A percentile compares a stretch with the other conserved stretches of the same genome.
phyloP scores from a whole-genome alignment of 495 filamentous ascomycete species.

The Penicillium daleae region DNA sequence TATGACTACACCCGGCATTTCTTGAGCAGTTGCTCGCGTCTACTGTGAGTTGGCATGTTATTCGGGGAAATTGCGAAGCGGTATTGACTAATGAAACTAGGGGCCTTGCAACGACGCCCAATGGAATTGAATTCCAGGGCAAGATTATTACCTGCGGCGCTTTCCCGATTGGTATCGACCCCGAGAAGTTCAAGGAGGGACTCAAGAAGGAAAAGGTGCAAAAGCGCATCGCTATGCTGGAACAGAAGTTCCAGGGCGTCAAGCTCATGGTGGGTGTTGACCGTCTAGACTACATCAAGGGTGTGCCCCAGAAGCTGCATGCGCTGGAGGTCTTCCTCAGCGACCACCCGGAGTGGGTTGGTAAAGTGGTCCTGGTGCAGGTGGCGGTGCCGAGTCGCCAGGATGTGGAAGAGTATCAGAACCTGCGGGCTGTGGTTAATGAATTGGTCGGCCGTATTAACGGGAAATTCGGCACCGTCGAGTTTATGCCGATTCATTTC shows the following conservation, averaged over 20 bases:
- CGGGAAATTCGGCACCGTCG: slow-evolving; percentile 90
- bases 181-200: slow-evolving; percentile 89
- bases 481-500: slow-evolving; percentile 98
- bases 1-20: slow-evolving; percentile 97
- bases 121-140: slow-evolving; percentile 84
- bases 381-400: slow-evolving; percentile 92
- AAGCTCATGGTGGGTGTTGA: slow-evolving; percentile 98
- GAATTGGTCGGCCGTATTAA: slow-evolving; percentile 95
- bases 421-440: slow-evolving; percentile 89
- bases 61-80: not conserved
- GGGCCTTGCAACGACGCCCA: slow-evolving; percentile 78
- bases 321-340: slow-evolving; percentile 95
- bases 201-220: slow-evolving; percentile 83
- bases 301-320: slow-evolving; percentile 94
- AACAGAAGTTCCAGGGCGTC: slow-evolving; percentile 91
- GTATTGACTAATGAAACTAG: slow-evolving; percentile 43
- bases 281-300: slow-evolving; percentile 96
- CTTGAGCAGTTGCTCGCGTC: slow-evolving; percentile 85
- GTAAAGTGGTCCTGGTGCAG: slow-evolving; percentile 96
- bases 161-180: slow-evolving; percentile 96
- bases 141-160: slow-evolving; percentile 85
- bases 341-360: slow-evolving; percentile 96
- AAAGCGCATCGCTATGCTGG: slow-evolving; percentile 80
- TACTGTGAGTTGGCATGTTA: slow-evolving; percentile 64
- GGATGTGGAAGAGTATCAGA: slow-evolving; percentile 98